Evolutionary conservation across 108 stramenopile genomes (phyloP), one percentile per base, ranked within the genome.

Genomic region (Cyclotella baltica): DNA sequence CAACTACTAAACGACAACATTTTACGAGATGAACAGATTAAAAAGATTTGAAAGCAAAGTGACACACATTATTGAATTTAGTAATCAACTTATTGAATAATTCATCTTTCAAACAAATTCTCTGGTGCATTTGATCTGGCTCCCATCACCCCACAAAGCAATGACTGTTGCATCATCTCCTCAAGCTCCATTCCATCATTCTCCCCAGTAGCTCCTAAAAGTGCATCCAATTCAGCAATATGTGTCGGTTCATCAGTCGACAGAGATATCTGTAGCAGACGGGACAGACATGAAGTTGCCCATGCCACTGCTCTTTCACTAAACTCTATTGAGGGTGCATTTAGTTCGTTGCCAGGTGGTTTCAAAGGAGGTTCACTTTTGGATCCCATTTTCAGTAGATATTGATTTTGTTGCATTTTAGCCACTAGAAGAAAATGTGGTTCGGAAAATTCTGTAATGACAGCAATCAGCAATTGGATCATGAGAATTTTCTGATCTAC

Each of bases 191-290:
- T 40, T 57, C 70, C 70, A 58, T 78, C 77, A 28, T 65, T 53
- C 18, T 62, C 37, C 25, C 77, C 77, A 9, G 77, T 65, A 36
- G 77, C 77, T 46, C 69, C 70, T 25, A 78, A 46, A 0, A 78
- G 43, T 22, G 70, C 77, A 53, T 78, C 77, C 22, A 78, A 57
- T 55, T 70, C 77, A 29, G 70, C 63, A 19, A 78, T 71, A 62
- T 71, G 70, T 64, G 33, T 55, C 8, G 48, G 25, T 34, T 71
- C 55, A n/a, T 38, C 43, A 27, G 51, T 22, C 6, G 65, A 36
- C 19, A 33, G 4, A 18, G 31, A 37, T 31, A 52, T 53, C 30
- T 53, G 47, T 8, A 77, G 40, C 50, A 77, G 36, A 37, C 37
- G 50, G n/a, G 48, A 36, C 28, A 77, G 30, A 70, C 77, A 77